Conservation (phyloP, 805 yeast species). For the Saturnispora gosingensis region DNA sequence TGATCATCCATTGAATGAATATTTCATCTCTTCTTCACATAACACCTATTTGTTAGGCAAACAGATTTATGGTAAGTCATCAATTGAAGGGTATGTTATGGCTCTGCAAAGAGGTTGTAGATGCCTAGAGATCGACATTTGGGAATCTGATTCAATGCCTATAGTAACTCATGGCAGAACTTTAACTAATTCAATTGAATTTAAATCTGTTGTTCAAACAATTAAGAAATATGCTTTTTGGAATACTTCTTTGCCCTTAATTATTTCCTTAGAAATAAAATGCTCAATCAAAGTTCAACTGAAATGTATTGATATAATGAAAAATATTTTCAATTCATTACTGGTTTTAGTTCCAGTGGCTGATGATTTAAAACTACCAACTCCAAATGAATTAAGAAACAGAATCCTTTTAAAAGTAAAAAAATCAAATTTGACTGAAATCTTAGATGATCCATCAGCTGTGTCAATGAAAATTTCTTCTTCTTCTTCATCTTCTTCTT, state of each 20-base stretch:
- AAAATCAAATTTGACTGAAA: constrained; percentile 27
- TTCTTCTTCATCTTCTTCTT: constrained; percentile 5
- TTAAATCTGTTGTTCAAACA: constrained; percentile 59
- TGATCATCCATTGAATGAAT: constrained; percentile 67
- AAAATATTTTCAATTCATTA: constrained; percentile 46
- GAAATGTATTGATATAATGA: constrained; percentile 44
- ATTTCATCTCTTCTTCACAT: constrained; percentile 87
- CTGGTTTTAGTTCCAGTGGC: neutral
- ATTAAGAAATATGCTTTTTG: constrained; percentile 82
- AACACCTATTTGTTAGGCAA: constrained; percentile 86
- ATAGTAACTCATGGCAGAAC: constrained; percentile 86
- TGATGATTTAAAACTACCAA: constrained; percentile 38
- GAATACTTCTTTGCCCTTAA: constrained; percentile 77
- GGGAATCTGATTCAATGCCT: constrained; percentile 76
- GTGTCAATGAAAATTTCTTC: neutral
- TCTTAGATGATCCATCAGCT: neutral
- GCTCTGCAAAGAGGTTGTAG: constrained; percentile 89
- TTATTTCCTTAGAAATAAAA: constrained; percentile 76
- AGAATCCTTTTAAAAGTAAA: constrained; percentile 74
- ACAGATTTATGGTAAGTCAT: constrained; percentile 79
- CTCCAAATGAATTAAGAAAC: constrained; percentile 66
- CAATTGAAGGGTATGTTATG: constrained; percentile 81
- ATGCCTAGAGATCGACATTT: constrained; percentile 89
- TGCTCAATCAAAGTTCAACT: constrained; percentile 63
- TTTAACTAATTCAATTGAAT: constrained; percentile 63